Base-by-base conservation (phyloP, 805 yeast species). In the Ogataea degrootiae region DNA sequence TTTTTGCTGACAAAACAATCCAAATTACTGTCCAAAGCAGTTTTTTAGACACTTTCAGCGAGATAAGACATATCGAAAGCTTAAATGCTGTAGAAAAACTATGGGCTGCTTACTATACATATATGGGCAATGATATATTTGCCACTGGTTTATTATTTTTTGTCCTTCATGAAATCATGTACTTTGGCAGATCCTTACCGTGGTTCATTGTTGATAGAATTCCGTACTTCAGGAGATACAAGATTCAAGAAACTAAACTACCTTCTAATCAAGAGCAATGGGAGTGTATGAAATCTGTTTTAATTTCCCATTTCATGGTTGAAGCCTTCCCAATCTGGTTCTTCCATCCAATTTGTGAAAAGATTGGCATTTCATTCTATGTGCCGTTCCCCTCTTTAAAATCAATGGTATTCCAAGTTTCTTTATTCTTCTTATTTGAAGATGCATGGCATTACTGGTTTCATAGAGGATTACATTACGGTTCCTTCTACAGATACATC, bases 361-460 rank as follows among this genome's bases (percentile, higher is more conserved):
- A 75, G 58, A 75, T 92, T 53, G 95, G 96, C 52, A 86, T 94
- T 57, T 69, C 82, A 12, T 79, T 81, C 60, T 72, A 76, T 29
- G 96, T 90, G 15, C 97, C 98, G 16, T 90, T 92, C 77, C 97
- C 98, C 43, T 62, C 79, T 14, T 58, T 72, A 62, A 68, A 69
- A 46, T 78, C 78, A 33, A 82, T 87, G 69, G 65, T 71, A 22
- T 60, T 71, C 45, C 97, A 92, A 68, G 76, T 91, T 48, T 75
- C 79, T 17, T 58, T 88, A 15, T 88, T 92, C 71, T 92, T 92
- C 67, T 76, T 87, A 39, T 68, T 86, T 53, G 99, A 92, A 71
- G 99, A 92, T 66, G 74, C 87, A 54, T 94, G 97, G 98, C 99
- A 92, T 70, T 92, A 92, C 75, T 86, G 94, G 86, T 84, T 86